These are phyloP conservation scores for Microdochium paspali DNA, from an alignment of 2,329 filamentous ascomycete species.

Conservation along the genomic window DNA sequence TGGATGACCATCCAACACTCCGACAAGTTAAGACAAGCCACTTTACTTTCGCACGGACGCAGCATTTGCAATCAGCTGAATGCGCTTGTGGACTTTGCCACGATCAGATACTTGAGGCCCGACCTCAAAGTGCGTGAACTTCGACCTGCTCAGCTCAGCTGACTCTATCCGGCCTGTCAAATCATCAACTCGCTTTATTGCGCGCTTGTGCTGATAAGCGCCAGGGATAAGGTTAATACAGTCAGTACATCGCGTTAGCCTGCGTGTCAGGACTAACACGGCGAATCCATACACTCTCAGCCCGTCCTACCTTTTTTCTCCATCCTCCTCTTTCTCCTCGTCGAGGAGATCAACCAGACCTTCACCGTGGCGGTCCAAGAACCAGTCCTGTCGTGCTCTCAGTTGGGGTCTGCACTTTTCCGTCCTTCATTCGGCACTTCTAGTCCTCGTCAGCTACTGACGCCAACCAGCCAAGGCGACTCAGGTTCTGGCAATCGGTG, in stretches of 20 bases:
- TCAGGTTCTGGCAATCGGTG: not conserved
- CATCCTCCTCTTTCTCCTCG: not conserved
- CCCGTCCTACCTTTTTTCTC: not conserved
- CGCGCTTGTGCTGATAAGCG: no score
- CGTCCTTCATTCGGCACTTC: slow-evolving; percentile 16
- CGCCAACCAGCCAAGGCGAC: not conserved
- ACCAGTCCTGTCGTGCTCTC: slow-evolving; percentile 16
- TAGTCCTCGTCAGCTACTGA: not conserved
- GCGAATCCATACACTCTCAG: not conserved
- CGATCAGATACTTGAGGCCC: not conserved
- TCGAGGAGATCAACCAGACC: not conserved
- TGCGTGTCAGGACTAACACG: not conserved
- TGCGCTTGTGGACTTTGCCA: not conserved
- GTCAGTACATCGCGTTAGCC: no score
- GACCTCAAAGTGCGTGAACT: not conserved
- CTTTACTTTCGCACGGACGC: not conserved
- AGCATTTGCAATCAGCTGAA: not conserved
- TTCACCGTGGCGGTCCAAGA: slow-evolving; percentile 30
- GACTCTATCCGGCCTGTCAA: not conserved
- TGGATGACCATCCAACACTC: not conserved
- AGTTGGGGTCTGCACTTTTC: slow-evolving; percentile 17
- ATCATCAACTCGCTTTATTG: not conserved
- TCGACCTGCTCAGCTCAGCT: not conserved
- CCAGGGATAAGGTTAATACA: no score
- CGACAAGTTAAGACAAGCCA: not conserved